Percentiles rank a stretch among this genome's conserved stretches.
These are phyloP conservation scores for Pyrenochaeta sp. DNA, from an alignment of 2,329 filamentous ascomycete genomes.

Conservation along the genomic window DNA sequence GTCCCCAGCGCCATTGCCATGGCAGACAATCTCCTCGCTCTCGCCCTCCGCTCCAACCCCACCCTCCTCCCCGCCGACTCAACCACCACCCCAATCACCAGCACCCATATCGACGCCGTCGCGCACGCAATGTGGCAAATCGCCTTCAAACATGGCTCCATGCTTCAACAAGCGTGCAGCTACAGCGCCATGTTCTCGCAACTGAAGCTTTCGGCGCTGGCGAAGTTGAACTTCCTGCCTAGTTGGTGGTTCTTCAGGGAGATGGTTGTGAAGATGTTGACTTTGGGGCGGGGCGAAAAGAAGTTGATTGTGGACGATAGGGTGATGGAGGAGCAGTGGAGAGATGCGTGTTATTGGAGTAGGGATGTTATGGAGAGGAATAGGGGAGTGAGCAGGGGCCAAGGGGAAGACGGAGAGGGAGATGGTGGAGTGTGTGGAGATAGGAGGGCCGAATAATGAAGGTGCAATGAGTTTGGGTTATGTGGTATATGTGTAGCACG, in stretches of 20 bases:
- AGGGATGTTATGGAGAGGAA: neutral
- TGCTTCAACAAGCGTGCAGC: conserved; percentile 10
- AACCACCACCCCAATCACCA: neutral
- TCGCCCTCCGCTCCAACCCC: conserved; percentile 1
- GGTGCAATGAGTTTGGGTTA: neutral
- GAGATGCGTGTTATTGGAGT: neutral
- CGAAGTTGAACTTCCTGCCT: conserved; percentile 27
- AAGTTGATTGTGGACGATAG: conserved; percentile 14
- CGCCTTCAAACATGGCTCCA: conserved; percentile 6
- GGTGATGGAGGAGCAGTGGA: conserved; percentile 17
- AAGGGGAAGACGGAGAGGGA: no score
- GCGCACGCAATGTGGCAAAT: conserved; percentile 25
- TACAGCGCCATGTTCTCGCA: conserved; percentile 17
- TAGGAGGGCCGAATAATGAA: neutral
- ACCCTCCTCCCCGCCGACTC: neutral
- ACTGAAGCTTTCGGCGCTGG: conserved; percentile 24
- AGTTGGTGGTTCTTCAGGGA: conserved; percentile 32
- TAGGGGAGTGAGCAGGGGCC: neutral
- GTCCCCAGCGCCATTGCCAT: neutral
- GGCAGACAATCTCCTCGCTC: neutral
- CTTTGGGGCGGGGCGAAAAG: neutral
- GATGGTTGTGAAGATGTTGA: neutral
- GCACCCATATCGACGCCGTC: conserved; percentile 10
- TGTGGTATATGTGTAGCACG: no score
- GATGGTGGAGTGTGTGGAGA: no score